Evolutionary conservation across 305 asterid genomes (phyloP), one percentile per base, ranked within the genome.

Genomic region (Fraxinus velutina): DNA sequence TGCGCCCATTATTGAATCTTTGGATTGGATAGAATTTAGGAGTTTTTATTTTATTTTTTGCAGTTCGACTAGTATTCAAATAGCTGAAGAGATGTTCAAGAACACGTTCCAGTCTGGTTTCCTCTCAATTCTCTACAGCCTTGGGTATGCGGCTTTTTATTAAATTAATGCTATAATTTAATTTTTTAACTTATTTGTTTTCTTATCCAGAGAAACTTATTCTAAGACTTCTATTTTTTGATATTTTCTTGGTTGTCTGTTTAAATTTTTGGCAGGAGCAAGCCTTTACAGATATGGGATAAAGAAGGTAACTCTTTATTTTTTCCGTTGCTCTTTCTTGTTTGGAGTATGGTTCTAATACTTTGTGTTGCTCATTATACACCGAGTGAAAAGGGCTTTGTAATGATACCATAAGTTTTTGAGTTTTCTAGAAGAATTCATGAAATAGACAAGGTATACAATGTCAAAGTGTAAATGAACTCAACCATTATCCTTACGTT

Each of bases 231-330:
- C 24, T 55, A 17, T 5, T 19, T 19, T 37, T 17, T 52, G 70
- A 64, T 12, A 1, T 78, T 32, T 32, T 9, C 50, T 27, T 82
- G 44, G 76, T 70, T 76, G 0, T 75, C 19, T 68, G 21, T 77
- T 77, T 68, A 50, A 42, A 72, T 81, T 44, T 87, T 76, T 29
- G 17, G 32, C 90, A 95, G 98, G 95, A 95, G 99, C 91, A 95
- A 95, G 89, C 99, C 99, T 75, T 84, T 95, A 85, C 99, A 95
- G 92, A 95, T 95, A 78, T 93, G 99, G 98, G 98, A 93, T 84
- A 95, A 93, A 88, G 97, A 95, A 91, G 97, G 99, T 92, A 81
- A 27, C 19, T 62, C n/a, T 15, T 8, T 55, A 13, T 29, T 60
- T 52, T 37, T n/a, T n/a, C 66, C 10, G 10, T 6, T 17, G 17